Evolutionary conservation across 495 filamentous ascomycete genomes (phyloP).

Genomic region (Trichoderma parareesei): DNA sequence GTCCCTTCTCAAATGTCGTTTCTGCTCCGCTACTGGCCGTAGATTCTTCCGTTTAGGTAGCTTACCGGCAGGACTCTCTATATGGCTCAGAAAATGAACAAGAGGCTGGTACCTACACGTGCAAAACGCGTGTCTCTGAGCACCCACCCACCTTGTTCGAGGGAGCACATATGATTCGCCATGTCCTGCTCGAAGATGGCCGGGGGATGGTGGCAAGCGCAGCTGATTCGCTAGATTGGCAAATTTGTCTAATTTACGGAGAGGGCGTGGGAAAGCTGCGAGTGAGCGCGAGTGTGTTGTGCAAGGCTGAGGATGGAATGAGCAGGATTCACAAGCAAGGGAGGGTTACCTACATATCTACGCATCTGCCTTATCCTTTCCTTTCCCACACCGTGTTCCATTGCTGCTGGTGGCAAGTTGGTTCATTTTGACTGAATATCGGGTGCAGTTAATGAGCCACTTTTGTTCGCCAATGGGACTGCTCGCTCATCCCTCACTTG

Average conservation of each 20-base stretch:
- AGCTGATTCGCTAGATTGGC: background rate
- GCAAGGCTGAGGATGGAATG: background rate
- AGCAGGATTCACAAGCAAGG: background rate
- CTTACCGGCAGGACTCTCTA: background rate
- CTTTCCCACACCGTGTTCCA: no score
- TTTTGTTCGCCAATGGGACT: no score
- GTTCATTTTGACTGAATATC: no score
- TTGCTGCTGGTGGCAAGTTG: no score
- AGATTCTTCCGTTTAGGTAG: no score
- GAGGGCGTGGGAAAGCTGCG: background rate
- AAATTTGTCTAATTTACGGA: constrained; percentile 7
- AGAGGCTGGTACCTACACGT: background rate
- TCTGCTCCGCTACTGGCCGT: no score
- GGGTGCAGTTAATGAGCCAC: no score
- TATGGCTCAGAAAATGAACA: background rate
- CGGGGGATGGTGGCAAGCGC: background rate
- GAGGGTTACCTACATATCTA: background rate
- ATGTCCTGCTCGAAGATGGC: background rate
- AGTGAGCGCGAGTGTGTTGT: background rate
- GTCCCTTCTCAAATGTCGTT: no score
- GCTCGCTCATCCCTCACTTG: no score
- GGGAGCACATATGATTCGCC: background rate
- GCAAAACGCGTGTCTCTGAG: background rate
- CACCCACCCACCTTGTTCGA: background rate
- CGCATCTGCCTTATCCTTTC: background rate